These are phyloP conservation scores for Pseudonitzschia pungens DNA, from an alignment of 108 stramenopile species.

Conservation along the genomic window DNA sequence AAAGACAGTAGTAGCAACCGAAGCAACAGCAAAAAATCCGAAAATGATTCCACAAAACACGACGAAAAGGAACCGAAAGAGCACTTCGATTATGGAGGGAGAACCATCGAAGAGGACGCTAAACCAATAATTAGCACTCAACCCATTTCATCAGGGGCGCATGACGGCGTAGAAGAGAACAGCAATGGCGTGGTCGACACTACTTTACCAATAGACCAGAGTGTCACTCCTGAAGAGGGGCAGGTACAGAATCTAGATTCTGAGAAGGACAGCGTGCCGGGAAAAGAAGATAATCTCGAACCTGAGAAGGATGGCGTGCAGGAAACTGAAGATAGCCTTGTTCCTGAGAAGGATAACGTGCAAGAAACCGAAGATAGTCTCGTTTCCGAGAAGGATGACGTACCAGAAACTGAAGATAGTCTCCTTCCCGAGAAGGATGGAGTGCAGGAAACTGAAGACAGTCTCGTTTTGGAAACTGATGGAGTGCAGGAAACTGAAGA, in stretches of 20 bases:
- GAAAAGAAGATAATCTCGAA: not conserved
- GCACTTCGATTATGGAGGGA: not conserved
- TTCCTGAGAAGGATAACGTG: too few relatives aligned
- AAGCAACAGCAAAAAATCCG: not conserved
- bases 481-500: too few relatives aligned
- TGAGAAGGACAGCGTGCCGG: not conserved
- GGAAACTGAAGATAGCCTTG: too few relatives aligned
- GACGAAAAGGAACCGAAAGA: not conserved
- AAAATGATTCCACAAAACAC: not conserved
- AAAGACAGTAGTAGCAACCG: not conserved
- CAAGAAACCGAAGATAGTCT: too few relatives aligned
- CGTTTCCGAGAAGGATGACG: too few relatives aligned
- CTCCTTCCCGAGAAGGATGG: too few relatives aligned
- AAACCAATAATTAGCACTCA: not conserved
- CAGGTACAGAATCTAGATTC: not conserved
- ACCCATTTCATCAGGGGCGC: too few relatives aligned
- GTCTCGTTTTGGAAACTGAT: too few relatives aligned
- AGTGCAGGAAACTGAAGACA: too few relatives aligned
- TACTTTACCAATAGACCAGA: not conserved
- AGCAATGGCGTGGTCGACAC: not conserved
- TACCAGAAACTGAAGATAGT: too few relatives aligned
- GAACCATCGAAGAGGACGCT: not conserved
- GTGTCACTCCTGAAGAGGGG: not conserved
- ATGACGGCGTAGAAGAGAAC: not conserved
- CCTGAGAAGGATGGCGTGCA: constrained; percentile 2